Evolutionary conservation across 2,329 filamentous ascomycete genomes (phyloP).

Genomic region (Trichophyton rubrum): DNA sequence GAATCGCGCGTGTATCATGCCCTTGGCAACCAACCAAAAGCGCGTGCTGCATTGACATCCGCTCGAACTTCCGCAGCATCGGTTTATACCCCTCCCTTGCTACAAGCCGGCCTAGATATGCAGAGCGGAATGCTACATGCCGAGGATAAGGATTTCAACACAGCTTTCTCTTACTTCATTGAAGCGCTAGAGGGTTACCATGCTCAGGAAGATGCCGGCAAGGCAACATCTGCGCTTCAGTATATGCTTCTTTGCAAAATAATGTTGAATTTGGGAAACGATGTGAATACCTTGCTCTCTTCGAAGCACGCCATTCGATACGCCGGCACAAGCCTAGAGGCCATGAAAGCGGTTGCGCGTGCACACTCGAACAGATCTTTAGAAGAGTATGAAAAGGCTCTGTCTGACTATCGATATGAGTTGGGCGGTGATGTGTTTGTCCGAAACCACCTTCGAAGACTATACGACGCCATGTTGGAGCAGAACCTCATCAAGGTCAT

Average conservation of each 20-base stretch:
- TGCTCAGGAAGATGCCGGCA: slow-evolving; percentile 71
- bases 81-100: slow-evolving; percentile 87
- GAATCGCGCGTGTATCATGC: slow-evolving; percentile 97
- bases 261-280: slow-evolving; percentile 94
- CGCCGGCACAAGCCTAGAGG: slow-evolving; percentile 86
- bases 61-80: slow-evolving; percentile 91
- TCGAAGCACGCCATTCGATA: slow-evolving; percentile 97
- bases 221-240: slow-evolving; percentile 93
- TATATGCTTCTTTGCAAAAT: slow-evolving; percentile 99
- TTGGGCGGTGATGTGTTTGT: slow-evolving; percentile 92
- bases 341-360: slow-evolving; percentile 96
- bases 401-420: slow-evolving; percentile 83
- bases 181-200: slow-evolving; percentile 96
- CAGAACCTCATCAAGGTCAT: slow-evolving; percentile 99
- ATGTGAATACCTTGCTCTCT: slow-evolving; percentile 86
- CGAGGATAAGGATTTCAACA: slow-evolving; percentile 98
- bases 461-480: slow-evolving; percentile 98
- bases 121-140: slow-evolving; percentile 98
- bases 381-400: slow-evolving; percentile 90
- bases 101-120: slow-evolving; percentile 97
- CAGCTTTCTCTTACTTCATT: slow-evolving; percentile 97
- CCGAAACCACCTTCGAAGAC: slow-evolving; percentile 82
- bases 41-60: slow-evolving; percentile 83
- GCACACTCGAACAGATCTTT: slow-evolving; percentile 91
- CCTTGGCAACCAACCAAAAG: slow-evolving; percentile 90